Base-by-base conservation (phyloP, 768 basidiomycete genomes). In the Hygrophoropsis aurantiaca region DNA sequence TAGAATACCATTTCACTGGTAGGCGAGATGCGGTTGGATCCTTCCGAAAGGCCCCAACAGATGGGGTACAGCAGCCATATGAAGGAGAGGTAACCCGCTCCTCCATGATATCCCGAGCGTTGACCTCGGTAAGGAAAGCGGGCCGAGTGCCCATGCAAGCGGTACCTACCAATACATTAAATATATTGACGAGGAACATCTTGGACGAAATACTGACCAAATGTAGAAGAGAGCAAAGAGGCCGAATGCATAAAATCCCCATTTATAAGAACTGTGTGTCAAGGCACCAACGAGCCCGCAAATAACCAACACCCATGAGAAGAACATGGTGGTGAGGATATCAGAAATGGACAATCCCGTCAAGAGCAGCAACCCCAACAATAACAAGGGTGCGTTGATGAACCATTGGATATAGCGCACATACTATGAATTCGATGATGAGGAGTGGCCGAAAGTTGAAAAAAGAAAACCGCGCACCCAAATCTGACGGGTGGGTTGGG, bases 21-120 rank as follows among this genome's bases (percentile, higher is more conserved):
- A 20, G 75, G 69, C 4, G 71, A 55, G 56, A 83, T 82, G 46
- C 66, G 68, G 60, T 80, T 75, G 5, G 69, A 67, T 13, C 79
- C 79, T 45, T 81, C 80, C 20, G 72, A 70, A 24, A 78, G 65
- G 40, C 74, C 80, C 81, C 80, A 82, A 20, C 69, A 71, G 51
- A 83, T 73, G 9, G 81, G 77, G 65, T 82, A 82, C n/a, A 79
- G 53, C 47, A 76, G 46, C 75, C 78, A 81, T 53, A 82, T 66
- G 62, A 80, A 70, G n/a, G 73, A 67, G 50, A 83, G 67, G 64
- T 72, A 72, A 11, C 52, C 54, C 3, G 76, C 72, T n/a, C 71
- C 69, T 16, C 46, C 21, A 13, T 62, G 47, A 55, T 67, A 73
- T 5, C 61, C 58, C 4, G 21, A 15, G 15, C 61, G 64, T 24